A percentile compares a stretch with the other conserved stretches of the same genome.
These are phyloP conservation scores for Phytopythium aichiense DNA, from an alignment of 352 stramenopile species.

Conservation along the genomic window DNA sequence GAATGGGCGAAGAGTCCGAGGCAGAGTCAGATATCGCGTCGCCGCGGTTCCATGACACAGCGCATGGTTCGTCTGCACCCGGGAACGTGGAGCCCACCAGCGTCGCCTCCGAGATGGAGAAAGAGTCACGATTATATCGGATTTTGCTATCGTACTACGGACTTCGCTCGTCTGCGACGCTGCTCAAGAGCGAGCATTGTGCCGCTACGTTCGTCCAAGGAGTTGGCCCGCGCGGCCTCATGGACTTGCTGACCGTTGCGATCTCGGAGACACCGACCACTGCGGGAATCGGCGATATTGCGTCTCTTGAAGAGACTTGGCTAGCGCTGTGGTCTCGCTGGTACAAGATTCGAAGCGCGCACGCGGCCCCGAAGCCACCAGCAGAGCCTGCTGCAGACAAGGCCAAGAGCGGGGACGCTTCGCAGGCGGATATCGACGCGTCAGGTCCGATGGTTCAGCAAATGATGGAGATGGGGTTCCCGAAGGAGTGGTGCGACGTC, in stretches of 20 bases:
- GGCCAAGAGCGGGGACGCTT: slow-evolving; percentile 17
- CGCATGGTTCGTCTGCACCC: slow-evolving; percentile 2
- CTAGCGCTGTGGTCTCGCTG: slow-evolving; percentile 75
- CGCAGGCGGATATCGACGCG: slow-evolving; percentile 22
- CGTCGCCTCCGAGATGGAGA: slow-evolving; percentile 66
- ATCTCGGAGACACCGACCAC: slow-evolving; percentile 71
- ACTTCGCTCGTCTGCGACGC: slow-evolving; percentile 55
- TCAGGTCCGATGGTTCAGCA: slow-evolving; percentile 80
- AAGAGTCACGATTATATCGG: slow-evolving; percentile 65
- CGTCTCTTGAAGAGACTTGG: slow-evolving; percentile 78
- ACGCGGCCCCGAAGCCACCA: slow-evolving; percentile 31
- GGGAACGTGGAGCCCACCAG: slow-evolving; percentile 38
- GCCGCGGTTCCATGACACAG: slow-evolving; percentile 21
- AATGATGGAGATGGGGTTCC: slow-evolving; percentile 94
- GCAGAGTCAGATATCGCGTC: slow-evolving; percentile 39
- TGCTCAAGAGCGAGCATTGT: slow-evolving; percentile 68
- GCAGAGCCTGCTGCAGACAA: slow-evolving; percentile 18
- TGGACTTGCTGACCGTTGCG: slow-evolving; percentile 60
- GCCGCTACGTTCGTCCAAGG: slow-evolving; percentile 65
- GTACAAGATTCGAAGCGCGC: slow-evolving; percentile 51
- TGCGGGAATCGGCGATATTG: slow-evolving; percentile 61
- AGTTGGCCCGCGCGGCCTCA: slow-evolving; percentile 43
- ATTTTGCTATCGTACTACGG: slow-evolving; percentile 82
- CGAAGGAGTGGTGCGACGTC: slow-evolving; percentile 90
- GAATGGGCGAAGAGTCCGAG: slow-evolving; percentile 54